Base-by-base conservation (phyloP, 371 early-diverging fungal species). In the Actinomortierella wolfii region DNA sequence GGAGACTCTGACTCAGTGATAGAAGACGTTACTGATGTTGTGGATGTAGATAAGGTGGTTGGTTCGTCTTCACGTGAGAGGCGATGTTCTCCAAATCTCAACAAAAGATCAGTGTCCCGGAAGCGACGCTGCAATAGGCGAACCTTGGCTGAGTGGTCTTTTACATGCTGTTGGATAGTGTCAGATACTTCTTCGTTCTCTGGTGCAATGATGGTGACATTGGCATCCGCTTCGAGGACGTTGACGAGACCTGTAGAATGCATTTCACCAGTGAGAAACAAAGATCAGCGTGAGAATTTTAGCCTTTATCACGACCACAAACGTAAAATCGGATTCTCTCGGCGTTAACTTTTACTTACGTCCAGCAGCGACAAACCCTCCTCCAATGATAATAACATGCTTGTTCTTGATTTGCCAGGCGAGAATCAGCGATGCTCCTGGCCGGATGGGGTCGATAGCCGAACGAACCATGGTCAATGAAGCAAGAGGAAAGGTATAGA, bases 371-470 rank as follows among this genome's bases (percentile, higher is more conserved):
- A 90, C 90, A 50, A 81, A 76, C 23, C 90, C 91, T 20, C 93
- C 93, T 23, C 96, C 96, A 2, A 95, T 89, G 61, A 95, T 87
- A 18, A 95, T 79, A 21, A 94, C 86, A 25, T 82, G 79, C 54
- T 85, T 86, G 21, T 79, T 68, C 60, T 83, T 83, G 41, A 86
- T 82, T 70, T 87, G 86, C 83, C 89, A 94, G 28, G 93, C 94
- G 3, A 94, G 77, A 24, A 94, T 80, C 20, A 94, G 83, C 0
- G 94, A 94, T 1, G 87, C 94, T 1, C 93, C 93, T 24, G 89
- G 85, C 51, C 84, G 81, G 41, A 86, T 84, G 13, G 78, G 75
- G 40, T 73, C 73, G 20, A 73, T 73, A 18, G 73, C 53, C 23
- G 73, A 73, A 45, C 73, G 61, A 34, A 73, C 73, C 73, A 73